phyloP scores from a whole-genome alignment of 768 basidiomycete species.

The Arthromyces matolae region DNA sequence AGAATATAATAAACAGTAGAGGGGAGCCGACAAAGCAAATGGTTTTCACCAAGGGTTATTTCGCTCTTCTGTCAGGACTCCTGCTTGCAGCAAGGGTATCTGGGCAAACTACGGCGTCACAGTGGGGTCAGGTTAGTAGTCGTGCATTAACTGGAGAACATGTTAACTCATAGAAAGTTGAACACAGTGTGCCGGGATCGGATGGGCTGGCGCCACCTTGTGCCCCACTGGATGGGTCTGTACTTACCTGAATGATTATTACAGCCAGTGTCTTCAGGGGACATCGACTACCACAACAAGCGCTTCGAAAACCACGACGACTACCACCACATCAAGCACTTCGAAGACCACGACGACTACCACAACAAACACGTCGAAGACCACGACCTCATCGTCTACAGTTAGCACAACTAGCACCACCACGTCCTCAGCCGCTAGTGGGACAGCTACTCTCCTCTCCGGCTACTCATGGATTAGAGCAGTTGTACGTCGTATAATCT shows the following conservation, averaged over 20 bases:
- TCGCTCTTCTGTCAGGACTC: conserved; percentile 7
- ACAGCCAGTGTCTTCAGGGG: conserved; percentile 54
- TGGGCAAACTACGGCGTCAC: conserved; percentile 20
- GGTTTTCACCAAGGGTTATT: conserved; percentile 6
- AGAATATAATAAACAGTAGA: too few species aligned
- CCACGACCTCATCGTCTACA: conserved; percentile 26
- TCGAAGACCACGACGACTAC: conserved; percentile 17
- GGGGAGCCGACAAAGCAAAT: neutral
- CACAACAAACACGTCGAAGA: conserved; percentile 25
- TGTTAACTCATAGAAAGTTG: neutral
- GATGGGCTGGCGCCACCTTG: conserved; percentile 48
- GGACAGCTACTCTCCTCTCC: conserved; percentile 41
- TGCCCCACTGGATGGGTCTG: conserved; percentile 48
- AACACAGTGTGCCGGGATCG: conserved; percentile 47
- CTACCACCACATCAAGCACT: too few species aligned
- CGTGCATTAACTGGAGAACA: neutral
- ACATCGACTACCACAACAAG: conserved; percentile 26
- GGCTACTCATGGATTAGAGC: conserved; percentile 56
- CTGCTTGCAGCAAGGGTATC: conserved; percentile 4
- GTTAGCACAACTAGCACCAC: conserved; percentile 25
- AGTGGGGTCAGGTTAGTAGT: conserved; percentile 36
- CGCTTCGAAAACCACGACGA: too few species aligned
- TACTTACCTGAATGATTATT: conserved; percentile 41
- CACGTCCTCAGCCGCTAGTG: conserved; percentile 26
- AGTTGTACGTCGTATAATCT: conserved; percentile 41